These are phyloP conservation scores for Xylariaceae sp. DNA, from an alignment of 2,329 filamentous ascomycete genomes.

Conservation along the genomic window DNA sequence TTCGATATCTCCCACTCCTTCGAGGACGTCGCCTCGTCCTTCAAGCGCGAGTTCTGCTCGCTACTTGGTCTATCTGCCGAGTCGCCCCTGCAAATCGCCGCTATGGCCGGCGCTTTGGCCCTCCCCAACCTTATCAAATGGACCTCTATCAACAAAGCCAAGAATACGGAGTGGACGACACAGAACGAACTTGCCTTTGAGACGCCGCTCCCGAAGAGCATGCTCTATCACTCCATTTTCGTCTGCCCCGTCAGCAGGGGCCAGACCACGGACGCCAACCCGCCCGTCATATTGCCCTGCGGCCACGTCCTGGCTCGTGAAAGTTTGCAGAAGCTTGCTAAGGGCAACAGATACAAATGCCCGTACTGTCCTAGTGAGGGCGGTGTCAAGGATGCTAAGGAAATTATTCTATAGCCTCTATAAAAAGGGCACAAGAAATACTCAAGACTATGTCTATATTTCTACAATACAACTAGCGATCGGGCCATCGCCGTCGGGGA, in stretches of 20 bases:
- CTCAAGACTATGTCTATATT: too few species aligned
- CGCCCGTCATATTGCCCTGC: constrained; percentile 94
- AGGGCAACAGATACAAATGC: constrained; percentile 82
- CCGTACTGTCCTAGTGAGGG: constrained; percentile 92
- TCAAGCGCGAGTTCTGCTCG: constrained; percentile 91
- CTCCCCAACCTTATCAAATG: constrained; percentile 85
- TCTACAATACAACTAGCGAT: neutral
- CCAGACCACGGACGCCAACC: constrained; percentile 87
- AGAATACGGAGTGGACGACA: constrained; percentile 92
- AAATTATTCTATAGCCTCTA: constrained; percentile 56
- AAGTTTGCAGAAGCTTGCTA: constrained; percentile 71
- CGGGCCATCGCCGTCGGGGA: too few species aligned
- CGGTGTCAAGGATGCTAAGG: constrained; percentile 66
- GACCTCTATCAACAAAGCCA: constrained; percentile 78
- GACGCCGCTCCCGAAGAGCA: constrained; percentile 53
- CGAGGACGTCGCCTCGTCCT: constrained; percentile 77
- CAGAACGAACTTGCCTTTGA: constrained; percentile 83
- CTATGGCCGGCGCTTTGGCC: constrained; percentile 87
- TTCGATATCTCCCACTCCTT: constrained; percentile 75
- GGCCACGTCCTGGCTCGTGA: constrained; percentile 90
- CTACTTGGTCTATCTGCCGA: constrained; percentile 84
- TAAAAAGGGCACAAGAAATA: too few species aligned
- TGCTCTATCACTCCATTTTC: constrained; percentile 90
- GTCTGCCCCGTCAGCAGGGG: constrained; percentile 97
- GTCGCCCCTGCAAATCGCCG: constrained; percentile 87